Percentiles rank a stretch among this genome's conserved stretches.
Conservation (phyloP, 768 basidiomycete species). For the Amanita thiersii region DNA sequence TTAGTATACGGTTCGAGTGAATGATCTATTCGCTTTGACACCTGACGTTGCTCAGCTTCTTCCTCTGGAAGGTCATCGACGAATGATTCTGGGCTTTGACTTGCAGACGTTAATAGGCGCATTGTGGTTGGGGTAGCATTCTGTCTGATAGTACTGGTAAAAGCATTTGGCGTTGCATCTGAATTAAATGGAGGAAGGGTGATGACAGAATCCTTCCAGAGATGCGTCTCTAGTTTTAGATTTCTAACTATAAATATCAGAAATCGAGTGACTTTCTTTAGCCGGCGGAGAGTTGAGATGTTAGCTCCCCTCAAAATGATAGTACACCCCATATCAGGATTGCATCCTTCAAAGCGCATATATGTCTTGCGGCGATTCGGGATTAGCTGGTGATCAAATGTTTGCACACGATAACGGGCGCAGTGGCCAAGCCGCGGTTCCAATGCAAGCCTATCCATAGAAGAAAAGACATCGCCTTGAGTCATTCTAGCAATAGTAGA, state of each 20-base stretch:
- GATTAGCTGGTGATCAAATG: conserved; percentile 90
- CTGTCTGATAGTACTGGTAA: conserved; percentile 12
- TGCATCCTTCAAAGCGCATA: conserved; percentile 98
- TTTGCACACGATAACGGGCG: conserved; percentile 77
- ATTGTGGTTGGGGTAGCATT: neutral
- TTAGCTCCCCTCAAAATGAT: conserved; percentile 87
- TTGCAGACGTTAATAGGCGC: neutral
- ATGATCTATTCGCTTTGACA: conserved; percentile 72
- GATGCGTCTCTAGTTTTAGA: conserved; percentile 85
- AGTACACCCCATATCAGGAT: conserved; percentile 88
- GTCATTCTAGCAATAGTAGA: conserved; percentile 89
- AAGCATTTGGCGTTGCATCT: conserved; percentile 52
- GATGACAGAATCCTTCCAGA: conserved; percentile 89
- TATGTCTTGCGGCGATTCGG: conserved; percentile 93
- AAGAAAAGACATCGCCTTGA: conserved; percentile 90
- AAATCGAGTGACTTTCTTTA: conserved; percentile 92
- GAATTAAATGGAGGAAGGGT: conserved; percentile 58
- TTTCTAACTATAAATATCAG: conserved; percentile 90
- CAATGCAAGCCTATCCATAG: conserved; percentile 87
- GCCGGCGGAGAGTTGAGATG: conserved; percentile 66
- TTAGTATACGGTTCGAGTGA: conserved; percentile 77
- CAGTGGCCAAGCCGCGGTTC: conserved; percentile 91
- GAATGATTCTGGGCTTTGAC: conserved; percentile 13
- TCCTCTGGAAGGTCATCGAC: conserved; percentile 51
- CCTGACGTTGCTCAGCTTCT: conserved; percentile 59